These are phyloP conservation scores for Phaeotremella fagi DNA, from an alignment of 768 basidiomycete species.

Conservation along the genomic window DNA sequence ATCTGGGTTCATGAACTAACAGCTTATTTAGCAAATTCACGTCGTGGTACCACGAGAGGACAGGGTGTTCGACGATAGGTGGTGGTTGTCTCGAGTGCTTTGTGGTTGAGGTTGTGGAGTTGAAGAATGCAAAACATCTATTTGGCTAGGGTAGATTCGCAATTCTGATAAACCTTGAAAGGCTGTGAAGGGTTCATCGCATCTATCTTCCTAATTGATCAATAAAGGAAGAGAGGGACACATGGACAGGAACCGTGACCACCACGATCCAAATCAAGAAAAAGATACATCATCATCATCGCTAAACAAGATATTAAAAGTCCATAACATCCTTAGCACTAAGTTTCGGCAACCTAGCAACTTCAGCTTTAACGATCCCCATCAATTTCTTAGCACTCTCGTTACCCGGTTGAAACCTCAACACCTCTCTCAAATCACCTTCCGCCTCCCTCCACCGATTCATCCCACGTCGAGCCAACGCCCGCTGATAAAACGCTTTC, in stretches of 20 bases:
- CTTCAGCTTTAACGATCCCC: slow-evolving; percentile 21
- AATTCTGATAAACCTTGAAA: no score
- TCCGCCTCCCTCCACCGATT: slow-evolving; percentile 44
- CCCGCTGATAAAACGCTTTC: slow-evolving; percentile 47
- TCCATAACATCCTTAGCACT: slow-evolving; percentile 29
- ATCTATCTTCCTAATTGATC: no score
- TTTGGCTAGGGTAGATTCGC: no score
- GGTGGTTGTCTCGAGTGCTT: not conserved
- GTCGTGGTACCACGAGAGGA: slow-evolving; percentile 41
- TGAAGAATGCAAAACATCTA: not conserved
- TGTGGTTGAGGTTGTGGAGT: slow-evolving; percentile 1
- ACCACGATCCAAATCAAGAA: no score
- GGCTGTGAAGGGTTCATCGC: no score
- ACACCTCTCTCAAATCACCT: slow-evolving; percentile 32
- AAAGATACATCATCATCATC: no score
- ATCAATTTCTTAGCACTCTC: slow-evolving; percentile 38
- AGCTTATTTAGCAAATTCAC: slow-evolving; percentile 29
- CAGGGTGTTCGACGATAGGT: slow-evolving; percentile 43
- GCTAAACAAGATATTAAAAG: slow-evolving; percentile 21
- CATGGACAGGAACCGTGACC: no score
- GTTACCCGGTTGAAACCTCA: slow-evolving; percentile 31
- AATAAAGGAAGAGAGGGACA: no score
- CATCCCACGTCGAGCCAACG: slow-evolving; percentile 39
- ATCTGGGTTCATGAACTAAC: no score
- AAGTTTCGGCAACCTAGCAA: slow-evolving; percentile 29